Percentiles rank a stretch among this genome's conserved stretches.
These are phyloP conservation scores for Acacia concinna DNA, from an alignment of 331 rosid genomes.

Conservation along the genomic window DNA sequence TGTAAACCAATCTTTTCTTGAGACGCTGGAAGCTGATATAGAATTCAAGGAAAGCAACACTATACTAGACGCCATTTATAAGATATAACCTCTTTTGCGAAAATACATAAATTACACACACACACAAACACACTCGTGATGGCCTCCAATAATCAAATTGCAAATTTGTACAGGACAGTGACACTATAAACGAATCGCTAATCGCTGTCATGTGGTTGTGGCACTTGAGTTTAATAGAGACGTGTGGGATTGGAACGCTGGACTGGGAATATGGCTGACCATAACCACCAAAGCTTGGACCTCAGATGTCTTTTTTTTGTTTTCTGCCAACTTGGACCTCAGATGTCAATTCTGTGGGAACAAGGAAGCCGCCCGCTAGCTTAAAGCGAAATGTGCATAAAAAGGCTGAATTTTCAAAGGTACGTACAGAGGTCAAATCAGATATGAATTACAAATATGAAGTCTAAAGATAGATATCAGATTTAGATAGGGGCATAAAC, in stretches of 20 bases:
- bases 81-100: not conserved
- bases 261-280: conserved; percentile 18
- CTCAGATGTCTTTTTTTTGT: conserved; percentile 22
- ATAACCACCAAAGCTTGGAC: conserved; percentile 41
- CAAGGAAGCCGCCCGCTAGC: not conserved
- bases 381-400: not conserved
- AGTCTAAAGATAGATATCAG: not conserved
- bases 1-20: not conserved
- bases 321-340: conserved; percentile 44
- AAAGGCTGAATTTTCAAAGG: conserved; percentile 3
- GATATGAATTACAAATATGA: not conserved
- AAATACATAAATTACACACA: too few relatives aligned
- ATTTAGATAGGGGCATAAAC: not conserved
- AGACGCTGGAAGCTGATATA: not conserved
- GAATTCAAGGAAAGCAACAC: not conserved
- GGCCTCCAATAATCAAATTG: not conserved
- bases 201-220: not conserved
- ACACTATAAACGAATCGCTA: not conserved
- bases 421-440: not conserved
- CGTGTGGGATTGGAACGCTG: conserved; percentile 16
- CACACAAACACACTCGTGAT: too few relatives aligned
- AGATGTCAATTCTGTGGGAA: conserved; percentile 23
- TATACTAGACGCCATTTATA: not conserved
- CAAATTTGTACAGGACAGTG: not conserved
- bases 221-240: conserved; percentile 20